Evolutionary conservation across 768 basidiomycete species (phyloP).

Genomic region (Russula ochroleuca): DNA sequence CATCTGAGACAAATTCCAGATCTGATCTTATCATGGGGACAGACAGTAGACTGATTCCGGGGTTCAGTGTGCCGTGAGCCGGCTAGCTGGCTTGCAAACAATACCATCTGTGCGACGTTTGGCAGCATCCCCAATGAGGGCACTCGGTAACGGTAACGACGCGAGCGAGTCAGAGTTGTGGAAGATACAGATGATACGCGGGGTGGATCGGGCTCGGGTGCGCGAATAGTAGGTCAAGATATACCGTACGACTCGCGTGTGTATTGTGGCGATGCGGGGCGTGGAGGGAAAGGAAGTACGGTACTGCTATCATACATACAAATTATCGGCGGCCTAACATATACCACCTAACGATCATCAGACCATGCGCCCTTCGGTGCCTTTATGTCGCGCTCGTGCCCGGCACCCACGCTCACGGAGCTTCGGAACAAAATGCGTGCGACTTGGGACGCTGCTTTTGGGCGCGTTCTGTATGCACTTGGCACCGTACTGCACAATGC

Average conservation of each 20-base stretch:
- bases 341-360: slow-evolving; percentile 4
- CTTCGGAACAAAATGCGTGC: slow-evolving; percentile 15
- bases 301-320: too few relatives aligned
- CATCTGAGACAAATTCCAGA: slow-evolving; percentile 16
- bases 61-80: not conserved
- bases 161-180: not conserved
- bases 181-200: not conserved
- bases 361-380: not conserved
- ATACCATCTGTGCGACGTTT: not conserved
- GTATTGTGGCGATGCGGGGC: not conserved
- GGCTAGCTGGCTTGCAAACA: slow-evolving; percentile 3
- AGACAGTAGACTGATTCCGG: not conserved
- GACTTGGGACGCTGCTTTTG: not conserved
- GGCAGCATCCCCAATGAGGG: not conserved
- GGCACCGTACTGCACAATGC: not conserved
- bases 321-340: slow-evolving; percentile 6
- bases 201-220: not conserved
- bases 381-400: slow-evolving; percentile 2
- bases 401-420: slow-evolving; percentile 18
- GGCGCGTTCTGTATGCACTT: not conserved
- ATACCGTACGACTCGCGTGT: slow-evolving; percentile 17
- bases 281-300: not conserved
- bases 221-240: not conserved
- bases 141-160: not conserved
- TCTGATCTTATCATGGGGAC: slow-evolving; percentile 20